Base-by-base conservation (phyloP, 768 basidiomycete species). In the Russula abietina region DNA sequence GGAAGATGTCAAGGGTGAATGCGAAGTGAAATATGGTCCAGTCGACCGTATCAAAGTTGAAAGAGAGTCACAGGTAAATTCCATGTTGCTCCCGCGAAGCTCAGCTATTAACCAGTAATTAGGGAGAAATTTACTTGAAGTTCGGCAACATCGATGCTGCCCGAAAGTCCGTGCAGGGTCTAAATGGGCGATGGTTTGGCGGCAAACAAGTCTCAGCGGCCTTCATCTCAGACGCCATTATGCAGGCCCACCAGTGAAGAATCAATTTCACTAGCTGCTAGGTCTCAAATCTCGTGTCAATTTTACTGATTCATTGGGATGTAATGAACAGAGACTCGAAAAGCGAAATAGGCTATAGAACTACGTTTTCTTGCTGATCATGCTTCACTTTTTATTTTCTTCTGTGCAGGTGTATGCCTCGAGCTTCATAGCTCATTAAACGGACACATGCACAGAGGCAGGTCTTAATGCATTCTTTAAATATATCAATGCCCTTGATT, bases 111-210 rank as follows among this genome's bases (percentile, higher is more conserved):
- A 61, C 48, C 22, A 22, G 19, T 24, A 17, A 38, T 26, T 70
- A 98, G 93, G 96, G 97, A 70, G 94, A 99, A 75, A 97, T 99
- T 54, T 98, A 97, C 74, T 81, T 98, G 73, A 93, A 96, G 76
- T 98, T 98, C 70, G 83, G 84, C 62, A 73, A 80, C 28, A 77
- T 93, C 62, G 91, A 92, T 2, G 78, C 83, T 12, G 92, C 97
- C 36, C 88, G 87, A 72, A 83, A 86, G 62, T 91, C 95, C 43
- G 77, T 97, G 51, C 85, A 91, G 74, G 91, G 93, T 69, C 83
- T 99, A 59, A 94, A 97, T 69, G 93, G 94, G 57, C 89, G 97
- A 64, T 98, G 93, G 91, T 99, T 99, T 71, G 93, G 93, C 64
- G 94, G 94, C 64, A 87, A 87, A 75, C 88, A 90, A 75, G 84